Conservation (phyloP, 805 yeast species). For the Candida endomychidarum region DNA sequence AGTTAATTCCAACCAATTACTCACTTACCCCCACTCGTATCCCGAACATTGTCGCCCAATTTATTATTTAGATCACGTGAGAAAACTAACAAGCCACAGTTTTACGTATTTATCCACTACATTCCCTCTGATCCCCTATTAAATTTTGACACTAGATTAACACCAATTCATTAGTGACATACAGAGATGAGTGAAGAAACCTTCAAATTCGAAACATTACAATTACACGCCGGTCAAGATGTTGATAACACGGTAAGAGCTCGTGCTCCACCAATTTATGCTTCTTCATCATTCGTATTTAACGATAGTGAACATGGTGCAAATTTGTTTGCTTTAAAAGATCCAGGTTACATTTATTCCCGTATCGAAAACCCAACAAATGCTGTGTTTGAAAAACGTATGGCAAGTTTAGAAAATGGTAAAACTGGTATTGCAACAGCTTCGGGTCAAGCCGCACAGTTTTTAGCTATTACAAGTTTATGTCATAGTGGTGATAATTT, state of each 20-base stretch:
- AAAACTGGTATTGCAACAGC: constrained; percentile 84
- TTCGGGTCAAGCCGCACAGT: constrained; percentile 98
- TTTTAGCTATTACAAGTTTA: constrained; percentile 75
- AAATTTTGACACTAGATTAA: not conserved
- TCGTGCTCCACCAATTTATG: constrained; percentile 92
- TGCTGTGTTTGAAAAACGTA: constrained; percentile 86
- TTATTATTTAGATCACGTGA: not conserved
- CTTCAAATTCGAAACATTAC: constrained; percentile 71
- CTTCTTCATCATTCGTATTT: constrained; percentile 87
- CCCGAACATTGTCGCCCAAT: not conserved
- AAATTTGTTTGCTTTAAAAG: constrained; percentile 79
- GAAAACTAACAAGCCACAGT: constrained; percentile 6
- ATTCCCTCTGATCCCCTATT: not conserved
- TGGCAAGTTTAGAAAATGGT: constrained; percentile 92
- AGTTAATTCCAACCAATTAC: too few relatives aligned
- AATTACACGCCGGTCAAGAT: constrained; percentile 92
- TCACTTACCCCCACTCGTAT: too few relatives aligned
- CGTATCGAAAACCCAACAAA: constrained; percentile 92
- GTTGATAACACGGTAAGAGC: constrained; percentile 65
- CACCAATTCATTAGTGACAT: not conserved
- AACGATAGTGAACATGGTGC: constrained; percentile 91
- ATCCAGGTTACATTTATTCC: constrained; percentile 83
- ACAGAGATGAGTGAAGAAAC: constrained; percentile 2
- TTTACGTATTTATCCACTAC: constrained; percentile 1
- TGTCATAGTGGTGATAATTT: constrained; percentile 90